A percentile compares a stretch with the other conserved stretches of the same genome.
Conservation (phyloP, 441 rosid species). For the Flueggea neowawraea region DNA sequence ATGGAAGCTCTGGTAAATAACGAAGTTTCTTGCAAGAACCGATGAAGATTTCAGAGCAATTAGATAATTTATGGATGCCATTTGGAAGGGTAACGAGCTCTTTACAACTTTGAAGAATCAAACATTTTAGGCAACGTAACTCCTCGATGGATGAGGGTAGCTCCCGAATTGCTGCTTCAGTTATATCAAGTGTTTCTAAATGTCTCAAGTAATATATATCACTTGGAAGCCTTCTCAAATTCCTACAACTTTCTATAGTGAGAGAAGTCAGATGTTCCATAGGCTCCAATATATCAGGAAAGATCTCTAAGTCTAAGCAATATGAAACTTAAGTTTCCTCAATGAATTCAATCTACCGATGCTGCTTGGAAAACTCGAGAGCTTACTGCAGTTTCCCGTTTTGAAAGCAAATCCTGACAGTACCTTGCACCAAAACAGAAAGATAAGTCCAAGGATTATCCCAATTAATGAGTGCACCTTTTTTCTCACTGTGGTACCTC, state of each 20-base stretch:
- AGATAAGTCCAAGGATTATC: no score
- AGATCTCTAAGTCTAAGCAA: conserved; percentile 15
- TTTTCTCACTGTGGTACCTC: conserved; percentile 5
- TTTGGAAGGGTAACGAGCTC: background rate
- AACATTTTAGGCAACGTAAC: background rate
- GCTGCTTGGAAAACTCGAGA: conserved; percentile 8
- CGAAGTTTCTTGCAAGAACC: conserved; percentile 11
- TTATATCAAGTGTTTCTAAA: background rate
- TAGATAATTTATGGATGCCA: background rate
- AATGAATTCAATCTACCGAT: conserved; percentile 19
- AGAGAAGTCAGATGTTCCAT: background rate
- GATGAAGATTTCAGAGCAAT: background rate
- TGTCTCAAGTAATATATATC: background rate
- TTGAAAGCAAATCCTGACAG: conserved; percentile 2
- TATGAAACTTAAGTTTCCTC: conserved; percentile 4
- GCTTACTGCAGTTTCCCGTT: conserved; percentile 3
- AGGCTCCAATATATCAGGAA: conserved; percentile 16
- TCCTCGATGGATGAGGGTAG: conserved; percentile 6
- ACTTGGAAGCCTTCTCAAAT: conserved; percentile 1
- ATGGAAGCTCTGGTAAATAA: conserved; percentile 19
- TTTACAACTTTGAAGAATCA: background rate
- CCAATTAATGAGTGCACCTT: conserved; percentile 10
- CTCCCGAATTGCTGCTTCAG: background rate
- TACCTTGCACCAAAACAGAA: no score
- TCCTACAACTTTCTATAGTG: background rate